Evolutionary conservation across 1,284 basidiomycete genomes (phyloP).

Genomic region (Ganoderma lucidum): DNA sequence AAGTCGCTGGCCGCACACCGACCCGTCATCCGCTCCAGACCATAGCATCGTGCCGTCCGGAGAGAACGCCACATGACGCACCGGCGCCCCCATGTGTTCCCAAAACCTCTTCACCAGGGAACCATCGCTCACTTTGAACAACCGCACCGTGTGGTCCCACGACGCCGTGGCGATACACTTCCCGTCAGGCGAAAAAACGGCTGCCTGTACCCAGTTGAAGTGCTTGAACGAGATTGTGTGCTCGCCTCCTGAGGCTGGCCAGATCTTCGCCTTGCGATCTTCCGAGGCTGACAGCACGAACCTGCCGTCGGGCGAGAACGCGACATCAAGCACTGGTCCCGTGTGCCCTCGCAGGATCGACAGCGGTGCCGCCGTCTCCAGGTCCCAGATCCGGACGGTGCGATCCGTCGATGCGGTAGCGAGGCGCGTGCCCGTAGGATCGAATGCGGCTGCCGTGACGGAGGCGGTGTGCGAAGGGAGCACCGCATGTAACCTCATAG

Average conservation of each 20-base stretch:
- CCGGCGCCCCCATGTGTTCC: not conserved
- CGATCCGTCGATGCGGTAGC: constrained; percentile 36
- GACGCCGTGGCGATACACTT: constrained; percentile 20
- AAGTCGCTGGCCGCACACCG: not conserved
- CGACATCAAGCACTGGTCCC: constrained; percentile 42
- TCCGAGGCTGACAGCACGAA: constrained; percentile 24
- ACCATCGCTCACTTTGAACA: constrained; percentile 24
- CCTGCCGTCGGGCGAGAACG: constrained; percentile 46
- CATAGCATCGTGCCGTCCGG: not conserved
- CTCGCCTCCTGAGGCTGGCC: constrained; percentile 24
- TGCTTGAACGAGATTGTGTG: constrained; percentile 10
- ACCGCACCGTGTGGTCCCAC: constrained; percentile 22
- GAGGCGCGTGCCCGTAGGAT: constrained; percentile 24
- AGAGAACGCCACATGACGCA: constrained; percentile 2
- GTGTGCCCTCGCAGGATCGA: constrained; percentile 29
- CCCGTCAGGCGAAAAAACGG: constrained; percentile 37
- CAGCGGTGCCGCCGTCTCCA: constrained; percentile 27
- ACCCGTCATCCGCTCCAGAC: not conserved
- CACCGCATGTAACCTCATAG: not conserved
- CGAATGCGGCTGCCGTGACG: constrained; percentile 25
- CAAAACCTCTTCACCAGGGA: not conserved
- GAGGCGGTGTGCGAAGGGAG: not conserved
- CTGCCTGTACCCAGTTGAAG: constrained; percentile 19
- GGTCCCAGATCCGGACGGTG: constrained; percentile 30
- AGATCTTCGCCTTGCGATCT: constrained; percentile 26